Evolutionary conservation across 2,329 filamentous ascomycete species (phyloP).

Genomic region (Mollisia scopiformis): DNA sequence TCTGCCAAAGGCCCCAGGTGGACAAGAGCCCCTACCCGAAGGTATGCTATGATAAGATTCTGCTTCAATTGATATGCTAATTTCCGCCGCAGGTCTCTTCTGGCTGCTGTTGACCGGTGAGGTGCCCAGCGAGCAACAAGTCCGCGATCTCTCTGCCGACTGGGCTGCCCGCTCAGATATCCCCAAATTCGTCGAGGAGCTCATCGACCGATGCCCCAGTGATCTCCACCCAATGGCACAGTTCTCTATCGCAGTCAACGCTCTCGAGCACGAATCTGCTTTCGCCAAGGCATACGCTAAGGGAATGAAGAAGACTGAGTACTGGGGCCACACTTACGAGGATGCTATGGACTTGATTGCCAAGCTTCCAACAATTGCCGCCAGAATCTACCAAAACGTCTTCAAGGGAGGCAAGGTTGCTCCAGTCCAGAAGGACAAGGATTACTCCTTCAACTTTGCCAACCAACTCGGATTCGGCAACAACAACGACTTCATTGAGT

Average conservation of each 20-base stretch:
- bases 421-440: conserved; percentile 96
- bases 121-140: conserved; percentile 97
- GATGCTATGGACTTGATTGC: conserved; percentile 99
- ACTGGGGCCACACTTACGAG: conserved; percentile 99
- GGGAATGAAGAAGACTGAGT: conserved; percentile 99
- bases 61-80: conserved; percentile 7
- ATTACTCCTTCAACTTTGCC: conserved; percentile 98
- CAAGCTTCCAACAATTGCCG: conserved; percentile 97
- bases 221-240: conserved; percentile 99
- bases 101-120: conserved; percentile 99
- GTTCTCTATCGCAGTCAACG: conserved; percentile 96
- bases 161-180: conserved; percentile 97
- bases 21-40: conserved; percentile 96
- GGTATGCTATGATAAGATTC: conserved; percentile 51
- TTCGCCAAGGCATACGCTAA: conserved; percentile 99
- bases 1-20: conserved; percentile 95
- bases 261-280: conserved; percentile 96
- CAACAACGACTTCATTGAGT: conserved; percentile 96
- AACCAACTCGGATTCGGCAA: conserved; percentile 97
- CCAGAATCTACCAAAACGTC: conserved; percentile 99
- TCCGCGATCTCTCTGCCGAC: conserved; percentile 95
- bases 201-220: conserved; percentile 99
- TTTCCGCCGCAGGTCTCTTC: conserved; percentile 74
- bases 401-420: conserved; percentile 99
- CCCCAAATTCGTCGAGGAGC: conserved; percentile 98